Evolutionary conservation across 2,329 filamentous ascomycete genomes (phyloP).

Genomic region (Diplodia mutila): DNA sequence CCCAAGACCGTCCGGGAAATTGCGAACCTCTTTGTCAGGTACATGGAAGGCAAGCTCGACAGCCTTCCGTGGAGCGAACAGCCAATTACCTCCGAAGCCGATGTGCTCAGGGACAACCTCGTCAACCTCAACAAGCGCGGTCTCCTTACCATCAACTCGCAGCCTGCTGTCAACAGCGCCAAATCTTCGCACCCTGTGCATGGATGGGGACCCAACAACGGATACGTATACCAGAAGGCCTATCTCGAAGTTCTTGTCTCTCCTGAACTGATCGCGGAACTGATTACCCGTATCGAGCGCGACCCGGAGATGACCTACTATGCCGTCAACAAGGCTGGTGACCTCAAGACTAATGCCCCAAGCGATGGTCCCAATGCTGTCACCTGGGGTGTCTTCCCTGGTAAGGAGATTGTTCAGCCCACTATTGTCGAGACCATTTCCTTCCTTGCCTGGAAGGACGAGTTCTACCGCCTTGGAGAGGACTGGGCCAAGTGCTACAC

Average conservation of each 20-base stretch:
- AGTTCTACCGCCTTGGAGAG: slow-evolving; percentile 87
- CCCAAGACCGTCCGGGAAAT: slow-evolving; percentile 80
- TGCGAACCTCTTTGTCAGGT: slow-evolving; percentile 80
- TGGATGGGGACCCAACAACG: slow-evolving; percentile 93
- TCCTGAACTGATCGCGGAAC: slow-evolving; percentile 74
- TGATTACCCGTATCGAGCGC: slow-evolving; percentile 76
- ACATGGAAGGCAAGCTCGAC: slow-evolving; percentile 78
- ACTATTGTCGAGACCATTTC: slow-evolving; percentile 99
- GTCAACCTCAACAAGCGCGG: slow-evolving; percentile 83
- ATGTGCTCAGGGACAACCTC: slow-evolving; percentile 75
- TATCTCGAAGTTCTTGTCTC: slow-evolving; percentile 92
- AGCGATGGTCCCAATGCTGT: slow-evolving; percentile 94
- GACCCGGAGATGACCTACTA: slow-evolving; percentile 91
- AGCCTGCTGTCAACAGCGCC: slow-evolving; percentile 89
- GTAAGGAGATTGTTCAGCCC: slow-evolving; percentile 98
- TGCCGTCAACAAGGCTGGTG: slow-evolving; percentile 81
- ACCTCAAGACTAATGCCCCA: slow-evolving; percentile 81
- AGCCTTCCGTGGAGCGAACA: slow-evolving; percentile 93
- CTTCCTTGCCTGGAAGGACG: slow-evolving; percentile 98
- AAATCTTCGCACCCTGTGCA: slow-evolving; percentile 85
- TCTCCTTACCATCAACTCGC: slow-evolving; percentile 94
- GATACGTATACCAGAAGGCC: slow-evolving; percentile 97
- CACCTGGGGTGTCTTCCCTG: slow-evolving; percentile 98
- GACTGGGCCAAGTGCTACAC: slow-evolving; percentile 96
- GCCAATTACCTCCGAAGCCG: slow-evolving; percentile 80